Conservation (phyloP, 345 rosid species). For the Zanthoxylum bungeanum region DNA sequence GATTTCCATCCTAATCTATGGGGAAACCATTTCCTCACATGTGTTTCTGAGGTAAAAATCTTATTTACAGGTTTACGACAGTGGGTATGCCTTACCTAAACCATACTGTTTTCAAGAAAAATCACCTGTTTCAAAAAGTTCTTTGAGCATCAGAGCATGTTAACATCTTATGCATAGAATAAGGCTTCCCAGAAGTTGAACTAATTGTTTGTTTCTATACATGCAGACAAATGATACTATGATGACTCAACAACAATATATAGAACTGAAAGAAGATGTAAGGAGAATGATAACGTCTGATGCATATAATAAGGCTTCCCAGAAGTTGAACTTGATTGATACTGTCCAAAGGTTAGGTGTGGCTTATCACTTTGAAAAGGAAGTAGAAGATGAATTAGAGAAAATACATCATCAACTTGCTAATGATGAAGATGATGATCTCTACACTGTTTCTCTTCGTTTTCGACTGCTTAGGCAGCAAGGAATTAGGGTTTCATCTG, state of each 20-base stretch:
- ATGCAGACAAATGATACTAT: conserved; percentile 1
- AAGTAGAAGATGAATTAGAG: too few species aligned
- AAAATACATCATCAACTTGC: too few species aligned
- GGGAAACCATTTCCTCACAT: conserved; percentile 22
- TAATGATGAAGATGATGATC: too few species aligned
- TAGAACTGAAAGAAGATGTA: conserved; percentile 20
- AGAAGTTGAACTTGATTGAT: conserved; percentile 26
- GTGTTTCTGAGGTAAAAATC: not conserved
- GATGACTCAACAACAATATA: not conserved
- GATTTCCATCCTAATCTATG: conserved; percentile 22
- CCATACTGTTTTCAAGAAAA: too few species aligned
- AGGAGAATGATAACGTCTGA: conserved; percentile 14
- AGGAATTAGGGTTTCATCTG: conserved; percentile 13
- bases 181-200: not conserved
- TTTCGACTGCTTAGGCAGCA: conserved; percentile 32
- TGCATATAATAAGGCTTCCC: not conserved
- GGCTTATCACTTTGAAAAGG: too few species aligned
- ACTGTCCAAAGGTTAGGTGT: conserved; percentile 27
- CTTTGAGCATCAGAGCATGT: too few species aligned
- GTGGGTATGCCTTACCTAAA: too few species aligned
- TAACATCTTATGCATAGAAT: not conserved
- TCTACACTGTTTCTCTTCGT: conserved; percentile 19
- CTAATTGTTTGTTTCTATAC: too few species aligned
- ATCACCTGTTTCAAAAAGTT: too few species aligned
- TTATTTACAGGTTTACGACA: too few species aligned